A percentile compares a stretch with the other conserved stretches of the same genome.
Conservation (phyloP, 2,329 filamentous ascomycete genomes). For the Spiromastix sp. region DNA sequence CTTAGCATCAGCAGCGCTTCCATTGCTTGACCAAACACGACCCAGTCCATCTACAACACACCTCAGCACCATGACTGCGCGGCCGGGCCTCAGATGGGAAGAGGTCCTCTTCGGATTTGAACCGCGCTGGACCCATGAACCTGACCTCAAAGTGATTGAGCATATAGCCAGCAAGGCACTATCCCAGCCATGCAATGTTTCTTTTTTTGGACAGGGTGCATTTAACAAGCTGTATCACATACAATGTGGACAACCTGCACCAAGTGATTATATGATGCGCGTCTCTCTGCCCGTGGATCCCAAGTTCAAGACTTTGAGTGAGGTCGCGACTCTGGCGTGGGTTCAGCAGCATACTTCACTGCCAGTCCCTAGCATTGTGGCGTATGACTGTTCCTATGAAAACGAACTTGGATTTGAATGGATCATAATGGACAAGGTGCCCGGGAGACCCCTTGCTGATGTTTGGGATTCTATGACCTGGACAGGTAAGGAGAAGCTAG, state of each 20-base stretch:
- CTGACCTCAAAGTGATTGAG: background rate
- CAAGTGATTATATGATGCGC: background rate
- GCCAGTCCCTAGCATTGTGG: background rate
- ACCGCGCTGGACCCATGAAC: background rate
- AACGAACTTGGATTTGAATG: constrained; percentile 15
- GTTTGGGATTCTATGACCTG: constrained; percentile 16
- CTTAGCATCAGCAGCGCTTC: too few species aligned
- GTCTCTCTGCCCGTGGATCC: background rate
- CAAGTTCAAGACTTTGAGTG: background rate
- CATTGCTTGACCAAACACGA: too few species aligned
- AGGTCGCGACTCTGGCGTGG: background rate
- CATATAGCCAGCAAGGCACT: background rate
- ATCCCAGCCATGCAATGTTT: background rate
- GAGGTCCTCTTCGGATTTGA: background rate
- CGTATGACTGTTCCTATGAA: background rate
- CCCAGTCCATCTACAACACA: too few species aligned
- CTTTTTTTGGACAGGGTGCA: background rate
- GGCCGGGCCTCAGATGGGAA: background rate
- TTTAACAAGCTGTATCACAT: background rate
- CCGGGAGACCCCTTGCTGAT: constrained; percentile 17
- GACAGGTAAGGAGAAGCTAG: background rate
- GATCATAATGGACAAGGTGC: constrained; percentile 16
- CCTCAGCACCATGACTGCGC: background rate
- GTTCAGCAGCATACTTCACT: background rate
- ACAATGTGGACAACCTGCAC: background rate